These are phyloP conservation scores for Ganoderma lingzhi DNA, from an alignment of 1,284 basidiomycete species.

Conservation along the genomic window DNA sequence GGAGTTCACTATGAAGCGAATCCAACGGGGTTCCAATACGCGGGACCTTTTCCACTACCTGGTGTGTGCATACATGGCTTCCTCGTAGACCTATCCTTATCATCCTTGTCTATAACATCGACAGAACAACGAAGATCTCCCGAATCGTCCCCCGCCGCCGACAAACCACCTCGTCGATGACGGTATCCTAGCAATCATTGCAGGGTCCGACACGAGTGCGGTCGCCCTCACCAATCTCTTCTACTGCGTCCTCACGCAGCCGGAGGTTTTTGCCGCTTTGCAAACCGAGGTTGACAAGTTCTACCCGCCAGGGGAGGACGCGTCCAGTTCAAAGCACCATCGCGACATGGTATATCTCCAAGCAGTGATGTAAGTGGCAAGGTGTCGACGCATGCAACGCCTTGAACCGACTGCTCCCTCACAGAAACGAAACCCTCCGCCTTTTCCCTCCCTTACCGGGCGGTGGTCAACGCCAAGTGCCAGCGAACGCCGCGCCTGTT, in stretches of 20 bases:
- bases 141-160: conserved; percentile 20
- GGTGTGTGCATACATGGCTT: conserved; percentile 4
- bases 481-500: not conserved
- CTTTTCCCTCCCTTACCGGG: conserved; percentile 61
- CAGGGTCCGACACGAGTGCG: conserved; percentile 44
- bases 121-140: conserved; percentile 34
- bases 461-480: conserved; percentile 55
- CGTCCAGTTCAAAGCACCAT: conserved; percentile 31
- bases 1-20: conserved; percentile 9
- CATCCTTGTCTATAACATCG: too few species aligned
- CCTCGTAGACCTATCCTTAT: not conserved
- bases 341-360: conserved; percentile 41
- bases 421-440: conserved; percentile 66
- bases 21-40: conserved; percentile 9
- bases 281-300: conserved; percentile 40
- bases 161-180: conserved; percentile 23
- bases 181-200: conserved; percentile 31
- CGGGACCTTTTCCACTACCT: conserved; percentile 37
- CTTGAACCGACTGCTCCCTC: not conserved
- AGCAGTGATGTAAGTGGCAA: conserved; percentile 38
- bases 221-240: conserved; percentile 35
- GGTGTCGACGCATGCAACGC: conserved; percentile 2
- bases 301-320: conserved; percentile 37
- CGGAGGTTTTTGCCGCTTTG: conserved; percentile 29
- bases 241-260: conserved; percentile 33